Conservation (phyloP, 805 yeast genomes). For the Jamesozyma gamospora region DNA sequence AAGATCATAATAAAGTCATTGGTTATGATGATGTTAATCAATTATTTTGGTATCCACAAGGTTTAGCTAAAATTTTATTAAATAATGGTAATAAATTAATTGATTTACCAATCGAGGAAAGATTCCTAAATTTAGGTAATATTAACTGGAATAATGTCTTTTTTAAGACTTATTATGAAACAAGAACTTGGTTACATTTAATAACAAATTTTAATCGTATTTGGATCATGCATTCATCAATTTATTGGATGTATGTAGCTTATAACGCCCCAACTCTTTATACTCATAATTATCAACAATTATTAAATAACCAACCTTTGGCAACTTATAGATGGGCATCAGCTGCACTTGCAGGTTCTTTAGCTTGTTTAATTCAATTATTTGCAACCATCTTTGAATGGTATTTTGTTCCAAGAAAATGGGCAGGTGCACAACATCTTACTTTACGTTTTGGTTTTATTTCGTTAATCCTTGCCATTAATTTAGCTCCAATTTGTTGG, state of each 20-base stretch:
- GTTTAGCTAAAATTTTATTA: slow-evolving; percentile 82
- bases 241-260: slow-evolving; percentile 92
- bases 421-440: slow-evolving; percentile 99
- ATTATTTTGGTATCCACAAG: slow-evolving; percentile 98
- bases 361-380: slow-evolving; percentile 75
- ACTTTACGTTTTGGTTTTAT: slow-evolving; percentile 76
- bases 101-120: slow-evolving; percentile 80
- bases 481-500: slow-evolving; percentile 79
- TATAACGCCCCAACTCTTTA: slow-evolving; percentile 87
- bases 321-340: slow-evolving; percentile 89
- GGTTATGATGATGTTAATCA: slow-evolving; percentile 98
- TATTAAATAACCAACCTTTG: slow-evolving; percentile 72
- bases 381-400: slow-evolving; percentile 86
- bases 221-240: slow-evolving; percentile 84
- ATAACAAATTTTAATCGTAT: slow-evolving; percentile 94
- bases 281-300: slow-evolving; percentile 77
- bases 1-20: slow-evolving; percentile 67
- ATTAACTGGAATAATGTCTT: slow-evolving; percentile 86
- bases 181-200: slow-evolving; percentile 94
- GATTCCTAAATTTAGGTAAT: slow-evolving; percentile 81
- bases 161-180: slow-evolving; percentile 91
- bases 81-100: slow-evolving; percentile 88
- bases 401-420: slow-evolving; percentile 91
- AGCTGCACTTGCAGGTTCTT: slow-evolving; percentile 82
- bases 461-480: slow-evolving; percentile 51